Base-by-base conservation (phyloP, 805 yeast species). In the Metschnikowia henanensis region DNA sequence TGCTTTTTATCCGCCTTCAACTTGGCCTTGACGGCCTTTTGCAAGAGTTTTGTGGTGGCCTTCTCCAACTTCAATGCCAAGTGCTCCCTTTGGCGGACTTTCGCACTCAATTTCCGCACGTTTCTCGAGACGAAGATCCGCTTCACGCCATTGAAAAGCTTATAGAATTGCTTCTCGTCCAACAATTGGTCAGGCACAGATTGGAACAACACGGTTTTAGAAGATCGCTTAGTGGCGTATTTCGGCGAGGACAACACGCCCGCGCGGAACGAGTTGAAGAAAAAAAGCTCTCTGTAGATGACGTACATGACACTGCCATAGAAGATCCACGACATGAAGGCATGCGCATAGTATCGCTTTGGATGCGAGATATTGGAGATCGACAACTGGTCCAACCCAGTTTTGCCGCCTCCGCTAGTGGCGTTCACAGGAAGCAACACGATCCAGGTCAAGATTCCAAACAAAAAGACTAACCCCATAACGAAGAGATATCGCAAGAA, bases 361-460 rank as follows among this genome's bases (percentile, higher is more conserved):
- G 62, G 60, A 45, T 78, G 53, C 30, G 72, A 71, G 44, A 90
- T 83, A 60, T 92, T 91, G 28, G 95, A 79, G 52, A 86, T 87
- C 3, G 95, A 78, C 49, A 89, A 72, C 54, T 75, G 77, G 63
- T 92, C 89, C 37, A 92, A 70, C 2, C 97, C 97, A 0, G 58
- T 49, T 46, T 79, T 70, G 16, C 77, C 79, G 22, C 67, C 74
- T 28, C 91, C 90, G 48, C 76, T 67, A 1, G 85, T 75, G 6
- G 89, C 92, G 59, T 91, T 90, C 37, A 92, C 73, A 0, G 98
- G 94, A n/a, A 94, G 72, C 42, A 92, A 68, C 38, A 92, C 75
- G 6, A 85, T 82, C 73, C 78, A 80, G 6, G 81, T 68, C 22
- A 81, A 54, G 34, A 80, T 66, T 1, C 81, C 72, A 35, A 47